Conservation (phyloP, 176 grass and related monocot species). For the Avena sativa region DNA sequence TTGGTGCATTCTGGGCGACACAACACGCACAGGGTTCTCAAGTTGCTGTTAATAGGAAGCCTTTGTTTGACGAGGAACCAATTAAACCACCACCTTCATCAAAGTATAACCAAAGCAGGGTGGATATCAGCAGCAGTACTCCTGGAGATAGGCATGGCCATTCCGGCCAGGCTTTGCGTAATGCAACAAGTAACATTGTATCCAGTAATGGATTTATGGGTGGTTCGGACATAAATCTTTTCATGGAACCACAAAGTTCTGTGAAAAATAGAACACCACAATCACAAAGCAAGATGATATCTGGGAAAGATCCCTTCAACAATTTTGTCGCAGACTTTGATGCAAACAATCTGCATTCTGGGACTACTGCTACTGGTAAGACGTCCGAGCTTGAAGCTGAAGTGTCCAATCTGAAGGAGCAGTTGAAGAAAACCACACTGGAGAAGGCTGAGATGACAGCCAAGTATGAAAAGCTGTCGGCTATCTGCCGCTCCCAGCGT, state of each 20-base stretch:
- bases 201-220: slow-evolving; percentile 39
- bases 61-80: slow-evolving; percentile 66
- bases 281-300: slow-evolving; percentile 41
- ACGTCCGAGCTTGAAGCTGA: slow-evolving; percentile 61
- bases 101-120: slow-evolving; percentile 50
- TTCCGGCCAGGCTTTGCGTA: slow-evolving; percentile 48
- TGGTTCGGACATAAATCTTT: slow-evolving; percentile 49
- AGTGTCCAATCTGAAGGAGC: slow-evolving; percentile 69
- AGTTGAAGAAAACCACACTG: slow-evolving; percentile 70
- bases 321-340: slow-evolving; percentile 75
- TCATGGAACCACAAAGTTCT: slow-evolving; percentile 45
- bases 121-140: slow-evolving; percentile 40
- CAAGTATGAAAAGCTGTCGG: slow-evolving; percentile 78
- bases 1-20: slow-evolving; percentile 81
- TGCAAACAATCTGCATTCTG: slow-evolving; percentile 51
- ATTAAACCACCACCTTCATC: slow-evolving; percentile 45
- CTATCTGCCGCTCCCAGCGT: slow-evolving; percentile 77
- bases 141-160: slow-evolving; percentile 46
- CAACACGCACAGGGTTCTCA: slow-evolving; percentile 61
- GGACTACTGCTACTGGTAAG: slow-evolving; percentile 33
- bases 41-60: slow-evolving; percentile 42
- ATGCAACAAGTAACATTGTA: slow-evolving; percentile 41
- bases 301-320: slow-evolving; percentile 56
- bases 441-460: slow-evolving; percentile 81
- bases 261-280: slow-evolving; percentile 49